Conservation (phyloP, 2,329 filamentous ascomycete genomes). For the Pyrenochaeta sp. region DNA sequence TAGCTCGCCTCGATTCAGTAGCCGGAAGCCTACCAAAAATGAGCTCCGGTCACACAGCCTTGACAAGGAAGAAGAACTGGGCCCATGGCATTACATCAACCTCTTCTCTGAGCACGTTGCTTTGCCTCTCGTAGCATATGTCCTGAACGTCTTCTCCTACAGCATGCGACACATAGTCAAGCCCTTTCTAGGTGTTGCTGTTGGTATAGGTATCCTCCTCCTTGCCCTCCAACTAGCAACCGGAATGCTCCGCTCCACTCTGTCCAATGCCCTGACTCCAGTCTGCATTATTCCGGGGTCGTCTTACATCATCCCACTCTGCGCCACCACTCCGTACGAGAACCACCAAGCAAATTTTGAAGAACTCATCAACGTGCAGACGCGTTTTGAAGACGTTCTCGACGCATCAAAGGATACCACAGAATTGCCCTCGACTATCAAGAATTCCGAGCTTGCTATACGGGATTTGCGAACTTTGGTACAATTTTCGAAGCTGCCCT, state of each 20-base stretch:
- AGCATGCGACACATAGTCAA: slow-evolving; percentile 69
- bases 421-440: slow-evolving; percentile 79
- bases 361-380: slow-evolving; percentile 76
- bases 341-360: slow-evolving; percentile 67
- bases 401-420: slow-evolving; percentile 72
- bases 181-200: slow-evolving; percentile 65
- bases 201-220: slow-evolving; percentile 64
- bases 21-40: slow-evolving; percentile 2
- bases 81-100: slow-evolving; percentile 32
- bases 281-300: slow-evolving; percentile 74
- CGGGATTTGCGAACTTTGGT: slow-evolving; percentile 78
- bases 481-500: slow-evolving; percentile 72
- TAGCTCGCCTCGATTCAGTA: slow-evolving; percentile 10
- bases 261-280: slow-evolving; percentile 71
- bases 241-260: slow-evolving; percentile 68
- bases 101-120: slow-evolving; percentile 45
- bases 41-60: not conserved
- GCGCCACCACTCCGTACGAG: slow-evolving; percentile 47
- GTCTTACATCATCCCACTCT: slow-evolving; percentile 72
- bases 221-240: slow-evolving; percentile 64
- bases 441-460: slow-evolving; percentile 76
- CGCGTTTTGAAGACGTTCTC: slow-evolving; percentile 78
- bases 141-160: slow-evolving; percentile 64
- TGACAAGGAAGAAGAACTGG: slow-evolving; percentile 21
- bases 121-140: slow-evolving; percentile 56